Evolutionary conservation across 2,329 filamentous ascomycete species (phyloP).

Genomic region (Drechslera avenae): DNA sequence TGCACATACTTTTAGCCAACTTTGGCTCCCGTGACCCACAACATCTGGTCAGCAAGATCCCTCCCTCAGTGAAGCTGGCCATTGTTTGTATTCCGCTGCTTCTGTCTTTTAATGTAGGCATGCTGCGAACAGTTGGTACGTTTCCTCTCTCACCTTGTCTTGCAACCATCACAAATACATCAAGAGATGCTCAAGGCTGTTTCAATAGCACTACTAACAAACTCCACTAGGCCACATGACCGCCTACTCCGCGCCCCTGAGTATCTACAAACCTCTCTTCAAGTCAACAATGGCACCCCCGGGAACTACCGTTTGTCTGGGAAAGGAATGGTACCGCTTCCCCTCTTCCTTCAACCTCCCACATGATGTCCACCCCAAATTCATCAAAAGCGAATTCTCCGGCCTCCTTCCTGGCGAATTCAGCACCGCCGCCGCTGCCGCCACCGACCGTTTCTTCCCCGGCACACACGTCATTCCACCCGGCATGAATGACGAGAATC

Average conservation of each 20-base stretch:
- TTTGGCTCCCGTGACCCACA: conserved; percentile 73
- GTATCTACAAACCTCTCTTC: conserved; percentile 70
- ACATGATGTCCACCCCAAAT: conserved; percentile 81
- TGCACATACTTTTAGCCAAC: conserved; percentile 79
- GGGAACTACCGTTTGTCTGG: conserved; percentile 80
- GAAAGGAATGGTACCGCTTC: conserved; percentile 98
- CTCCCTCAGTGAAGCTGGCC: conserved; percentile 72
- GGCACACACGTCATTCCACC: conserved; percentile 82
- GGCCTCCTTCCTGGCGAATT: conserved; percentile 92
- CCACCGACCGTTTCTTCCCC: conserved; percentile 67
- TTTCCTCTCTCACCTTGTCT: not conserved
- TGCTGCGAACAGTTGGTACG: conserved; percentile 69
- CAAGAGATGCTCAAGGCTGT: too few relatives aligned
- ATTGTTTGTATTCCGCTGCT: conserved; percentile 66
- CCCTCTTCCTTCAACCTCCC: conserved; percentile 92
- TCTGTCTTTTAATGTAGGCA: conserved; percentile 67
- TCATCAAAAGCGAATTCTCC: conserved; percentile 86
- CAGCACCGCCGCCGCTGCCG: conserved; percentile 70
- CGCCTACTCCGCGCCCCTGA: conserved; percentile 81
- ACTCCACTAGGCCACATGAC: conserved; percentile 65
- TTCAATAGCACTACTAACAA: not conserved
- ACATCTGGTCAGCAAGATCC: conserved; percentile 71
- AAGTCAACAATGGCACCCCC: conserved; percentile 59
- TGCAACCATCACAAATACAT: not conserved
- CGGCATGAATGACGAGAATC: conserved; percentile 91